Base-by-base conservation (phyloP, 768 basidiomycete species). In the Pulveroboletus sp. region DNA sequence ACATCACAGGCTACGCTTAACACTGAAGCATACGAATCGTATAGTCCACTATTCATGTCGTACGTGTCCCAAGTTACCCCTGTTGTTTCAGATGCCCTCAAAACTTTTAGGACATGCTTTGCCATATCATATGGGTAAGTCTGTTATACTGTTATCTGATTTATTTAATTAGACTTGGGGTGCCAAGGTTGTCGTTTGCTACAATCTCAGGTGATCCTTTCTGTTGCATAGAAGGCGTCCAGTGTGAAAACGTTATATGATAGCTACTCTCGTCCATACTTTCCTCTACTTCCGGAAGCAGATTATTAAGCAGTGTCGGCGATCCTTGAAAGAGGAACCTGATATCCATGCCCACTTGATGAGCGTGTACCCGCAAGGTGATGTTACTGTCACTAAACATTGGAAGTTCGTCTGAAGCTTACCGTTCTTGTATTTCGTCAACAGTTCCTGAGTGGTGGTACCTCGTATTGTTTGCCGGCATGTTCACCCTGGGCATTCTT, bases 401-500 rank as follows among this genome's bases (percentile, higher is more conserved):
- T 15, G 26, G 30, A 9, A 11, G 8, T 4, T 47, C 26, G 8
- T 31, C 6, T 6, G 6, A 28, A 28, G 17, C 36, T 59, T 6
- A 46, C 10, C 18, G 10, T 7, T 10, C 32, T 13, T 14, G 6
- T 27, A 8, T 41, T 8, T 38, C 43, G 8, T 36, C 11, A 8
- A 31, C 85, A 66, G 83, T 92, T 14, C 90, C 89, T 1, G 79
- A 90, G 51, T 91, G 86, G 89, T 93, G 90, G 90, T 93, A 91
- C 64, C 64, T 72, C 8, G 60, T 75, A 38, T 75, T 93, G 44
- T 88, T 90, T 68, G 17, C 48, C 77, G 76, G 82, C 52, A 85
- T 86, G 80, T 88, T 88, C 59, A 75, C 70, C 0, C 77, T 86
- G 49, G 85, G 86, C 47, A 68, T 88, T 32, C 64, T 89, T 46